Percentiles rank a stretch among this genome's conserved stretches.
Evolutionary conservation across 2,329 filamentous ascomycete genomes (phyloP).

Genomic region (Beauveria varroae): DNA sequence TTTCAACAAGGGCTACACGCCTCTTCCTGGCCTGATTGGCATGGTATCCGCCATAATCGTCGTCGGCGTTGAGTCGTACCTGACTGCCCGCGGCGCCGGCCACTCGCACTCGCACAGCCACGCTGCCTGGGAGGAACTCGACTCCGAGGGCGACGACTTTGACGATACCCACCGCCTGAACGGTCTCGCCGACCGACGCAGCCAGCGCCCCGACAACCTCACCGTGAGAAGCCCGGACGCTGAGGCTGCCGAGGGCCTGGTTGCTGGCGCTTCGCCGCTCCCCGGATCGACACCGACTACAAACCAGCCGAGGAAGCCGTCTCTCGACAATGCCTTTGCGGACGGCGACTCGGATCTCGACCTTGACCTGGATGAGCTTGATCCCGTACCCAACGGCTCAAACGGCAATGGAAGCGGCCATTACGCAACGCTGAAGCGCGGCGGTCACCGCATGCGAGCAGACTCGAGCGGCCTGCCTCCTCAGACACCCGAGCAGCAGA

Average conservation of each 20-base stretch:
- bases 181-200: constrained; percentile 32
- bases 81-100: constrained; percentile 62
- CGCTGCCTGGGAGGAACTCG: constrained; percentile 39
- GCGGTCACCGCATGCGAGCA: constrained; percentile 7
- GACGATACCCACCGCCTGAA: constrained; percentile 21
- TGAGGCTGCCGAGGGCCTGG: constrained; percentile 46
- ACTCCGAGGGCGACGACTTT: constrained; percentile 28
- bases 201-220: constrained; percentile 40
- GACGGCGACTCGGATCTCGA: constrained; percentile 50
- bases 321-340: constrained; percentile 25
- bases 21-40: constrained; percentile 72
- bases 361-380: constrained; percentile 54
- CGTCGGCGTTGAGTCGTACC: constrained; percentile 80
- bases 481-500: constrained; percentile 47
- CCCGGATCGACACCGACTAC: constrained; percentile 43
- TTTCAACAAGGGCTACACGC: constrained; percentile 72
- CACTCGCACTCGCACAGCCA: constrained; percentile 52
- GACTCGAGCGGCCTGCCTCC: constrained; percentile 21
- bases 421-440: constrained; percentile 26
- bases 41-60: constrained; percentile 79
- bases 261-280: constrained; percentile 51
- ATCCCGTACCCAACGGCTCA: constrained; percentile 27
- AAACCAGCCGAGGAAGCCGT: constrained; percentile 18
- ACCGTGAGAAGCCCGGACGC: constrained; percentile 44
- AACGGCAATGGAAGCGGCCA: constrained; percentile 19